Evolutionary conservation across 441 rosid species (phyloP).

Genomic region (Dalechampia spathulata): DNA sequence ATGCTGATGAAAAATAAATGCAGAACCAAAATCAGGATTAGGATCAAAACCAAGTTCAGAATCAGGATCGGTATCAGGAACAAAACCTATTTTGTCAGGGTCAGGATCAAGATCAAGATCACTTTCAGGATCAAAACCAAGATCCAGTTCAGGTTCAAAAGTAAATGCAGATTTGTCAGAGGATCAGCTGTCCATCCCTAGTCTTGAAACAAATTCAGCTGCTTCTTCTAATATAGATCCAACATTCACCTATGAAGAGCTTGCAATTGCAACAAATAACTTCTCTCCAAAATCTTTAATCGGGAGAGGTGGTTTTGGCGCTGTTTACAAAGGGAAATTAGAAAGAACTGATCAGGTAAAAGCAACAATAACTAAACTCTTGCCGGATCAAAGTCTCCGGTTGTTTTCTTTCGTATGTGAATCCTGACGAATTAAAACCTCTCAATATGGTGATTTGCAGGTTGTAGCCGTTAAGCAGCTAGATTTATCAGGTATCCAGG

Average conservation of each 20-base stretch:
- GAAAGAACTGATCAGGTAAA: constrained; percentile 76
- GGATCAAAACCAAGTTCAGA: too few relatives aligned
- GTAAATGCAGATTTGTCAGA: neutral
- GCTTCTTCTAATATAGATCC: constrained; percentile 47
- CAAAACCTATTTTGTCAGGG: neutral
- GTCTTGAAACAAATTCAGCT: constrained; percentile 33
- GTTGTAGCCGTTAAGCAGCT: constrained; percentile 86
- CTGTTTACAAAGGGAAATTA: constrained; percentile 77
- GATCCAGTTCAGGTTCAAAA: neutral
- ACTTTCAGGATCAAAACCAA: neutral
- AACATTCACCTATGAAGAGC: constrained; percentile 75
- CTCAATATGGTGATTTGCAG: constrained; percentile 25
- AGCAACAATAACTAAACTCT: neutral
- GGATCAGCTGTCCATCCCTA: constrained; percentile 21
- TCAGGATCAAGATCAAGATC: neutral
- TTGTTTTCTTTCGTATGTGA: neutral
- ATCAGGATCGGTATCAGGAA: constrained; percentile 2
- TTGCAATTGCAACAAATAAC: constrained; percentile 64
- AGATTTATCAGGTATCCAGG: constrained; percentile 82
- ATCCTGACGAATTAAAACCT: neutral
- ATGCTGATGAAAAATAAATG: constrained; percentile 7
- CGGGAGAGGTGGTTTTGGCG: constrained; percentile 95
- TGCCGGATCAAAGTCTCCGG: neutral
- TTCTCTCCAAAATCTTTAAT: constrained; percentile 56
- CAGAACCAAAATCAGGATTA: constrained; percentile 12